These are phyloP conservation scores for Pseudozyma sp. DNA, from an alignment of 1,284 basidiomycete genomes.

Conservation along the genomic window DNA sequence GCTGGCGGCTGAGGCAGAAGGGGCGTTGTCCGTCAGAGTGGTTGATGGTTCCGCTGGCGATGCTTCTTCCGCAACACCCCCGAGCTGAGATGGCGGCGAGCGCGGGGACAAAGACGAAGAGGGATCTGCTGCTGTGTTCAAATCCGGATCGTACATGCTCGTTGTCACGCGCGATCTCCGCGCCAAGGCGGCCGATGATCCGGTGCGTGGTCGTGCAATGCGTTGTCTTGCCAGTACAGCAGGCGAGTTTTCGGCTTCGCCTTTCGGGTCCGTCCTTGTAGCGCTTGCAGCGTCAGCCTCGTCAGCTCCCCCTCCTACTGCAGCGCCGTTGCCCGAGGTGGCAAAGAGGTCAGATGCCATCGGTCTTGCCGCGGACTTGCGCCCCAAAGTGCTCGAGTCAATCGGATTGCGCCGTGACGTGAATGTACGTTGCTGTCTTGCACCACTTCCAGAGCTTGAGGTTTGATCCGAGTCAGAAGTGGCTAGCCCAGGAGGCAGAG, in stretches of 20 bases:
- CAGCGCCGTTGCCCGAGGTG: neutral
- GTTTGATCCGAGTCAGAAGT: neutral
- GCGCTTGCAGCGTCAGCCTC: neutral
- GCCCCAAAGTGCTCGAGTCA: slow-evolving; percentile 23
- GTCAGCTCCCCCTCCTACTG: neutral
- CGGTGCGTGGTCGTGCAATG: slow-evolving; percentile 25
- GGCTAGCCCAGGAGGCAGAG: slow-evolving; percentile 11
- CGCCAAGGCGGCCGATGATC: slow-evolving; percentile 26
- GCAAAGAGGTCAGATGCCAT: slow-evolving; percentile 22
- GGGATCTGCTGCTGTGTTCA: neutral
- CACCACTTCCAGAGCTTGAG: neutral
- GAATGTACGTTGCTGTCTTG: slow-evolving; percentile 2
- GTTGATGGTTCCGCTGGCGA: no score
- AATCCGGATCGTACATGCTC: slow-evolving; percentile 42
- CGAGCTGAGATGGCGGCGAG: neutral
- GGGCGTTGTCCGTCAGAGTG: no score
- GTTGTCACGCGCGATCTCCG: slow-evolving; percentile 32
- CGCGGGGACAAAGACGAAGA: neutral
- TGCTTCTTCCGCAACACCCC: slow-evolving; percentile 2
- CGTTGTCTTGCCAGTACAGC: slow-evolving; percentile 20
- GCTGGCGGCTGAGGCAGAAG: no score
- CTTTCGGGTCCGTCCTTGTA: neutral
- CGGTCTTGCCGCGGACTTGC: slow-evolving; percentile 16
- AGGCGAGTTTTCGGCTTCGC: slow-evolving; percentile 1
- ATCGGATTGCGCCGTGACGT: slow-evolving; percentile 17